Base-by-base conservation (phyloP, 768 basidiomycete genomes). In the Atractiella rhizophila region DNA sequence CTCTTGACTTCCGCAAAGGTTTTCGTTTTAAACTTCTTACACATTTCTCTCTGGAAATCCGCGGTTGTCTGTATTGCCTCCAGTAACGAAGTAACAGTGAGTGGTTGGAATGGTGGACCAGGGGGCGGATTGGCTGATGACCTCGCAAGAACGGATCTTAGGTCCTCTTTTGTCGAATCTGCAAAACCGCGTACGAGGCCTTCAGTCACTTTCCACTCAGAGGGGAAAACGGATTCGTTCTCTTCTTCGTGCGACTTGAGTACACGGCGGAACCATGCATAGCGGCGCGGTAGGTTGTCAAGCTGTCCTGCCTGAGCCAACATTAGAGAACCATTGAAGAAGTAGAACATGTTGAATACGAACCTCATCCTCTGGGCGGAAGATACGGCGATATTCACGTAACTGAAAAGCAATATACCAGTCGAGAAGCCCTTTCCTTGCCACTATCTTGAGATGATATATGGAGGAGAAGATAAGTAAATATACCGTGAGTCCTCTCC, bases 341-440 rank as follows among this genome's bases (percentile, higher is more conserved):
- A n/a, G n/a, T n/a, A n/a, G n/a, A n/a, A n/a, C n/a, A n/a, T n/a
- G n/a, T n/a, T n/a, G n/a, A n/a, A n/a, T n/a, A n/a, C n/a, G n/a
- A n/a, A n/a, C n/a, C 59, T 96, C 91, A 48, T 91, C 85, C 5
- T 73, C 74, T 6, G 78, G 70, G 36, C 78, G 72, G 62, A 98
- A 96, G 55, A 98, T 86, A 18, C 85, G 74, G 10, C 85, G 74
- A 56, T 96, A 98, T 56, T 96, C 91, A 55, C 82, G 81, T 20
- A 98, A 66, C 50, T 91, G 81, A 13, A 86, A 66, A 9, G 76
- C 70, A 18, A 81, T 73, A 52, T 91, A 91, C 38, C 83, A 74
- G 39, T 86, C 80, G 11, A 96, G 66, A 40, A 91, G 67, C 42
- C 77, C 73, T 27, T 59, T 57, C n/a, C 28, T 45, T 7, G 36